Conservation (phyloP, 305 asterid genomes). For the Rubia tinctorum region DNA sequence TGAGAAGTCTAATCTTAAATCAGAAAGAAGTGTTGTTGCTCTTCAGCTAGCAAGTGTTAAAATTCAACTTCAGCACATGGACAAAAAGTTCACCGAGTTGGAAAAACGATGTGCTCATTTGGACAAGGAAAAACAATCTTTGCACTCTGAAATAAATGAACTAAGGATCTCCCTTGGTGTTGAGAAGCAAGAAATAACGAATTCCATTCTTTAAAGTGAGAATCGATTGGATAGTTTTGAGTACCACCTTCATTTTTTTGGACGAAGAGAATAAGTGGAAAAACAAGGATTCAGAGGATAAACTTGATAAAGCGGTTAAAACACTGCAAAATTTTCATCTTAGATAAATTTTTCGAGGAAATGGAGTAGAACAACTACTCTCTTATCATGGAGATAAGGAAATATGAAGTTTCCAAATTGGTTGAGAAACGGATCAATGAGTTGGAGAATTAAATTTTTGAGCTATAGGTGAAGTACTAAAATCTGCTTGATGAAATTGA, state of each 20-base stretch:
- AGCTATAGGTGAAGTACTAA: constrained; percentile 88
- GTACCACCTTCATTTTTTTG: constrained; percentile 58
- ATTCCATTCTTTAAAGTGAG: constrained; percentile 44
- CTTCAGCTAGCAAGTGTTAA: constrained; percentile 63
- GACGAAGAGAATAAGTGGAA: constrained; percentile 67
- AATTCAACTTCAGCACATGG: constrained; percentile 51
- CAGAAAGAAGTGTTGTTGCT: constrained; percentile 53
- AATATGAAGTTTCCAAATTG: constrained; percentile 82
- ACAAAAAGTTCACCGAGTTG: constrained; percentile 54
- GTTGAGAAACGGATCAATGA: constrained; percentile 78
- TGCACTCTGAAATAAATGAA: constrained; percentile 54
- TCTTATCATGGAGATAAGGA: constrained; percentile 69
- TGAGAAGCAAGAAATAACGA: constrained; percentile 74
- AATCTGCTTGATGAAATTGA: constrained; percentile 64
- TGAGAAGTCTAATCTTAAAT: constrained; percentile 65
- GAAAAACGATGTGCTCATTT: constrained; percentile 63
- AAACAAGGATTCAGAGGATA: constrained; percentile 77
- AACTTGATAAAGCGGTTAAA: constrained; percentile 65
- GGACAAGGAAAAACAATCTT: constrained; percentile 61
- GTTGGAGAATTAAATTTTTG: constrained; percentile 75
- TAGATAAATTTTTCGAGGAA: constrained; percentile 84
- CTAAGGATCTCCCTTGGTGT: constrained; percentile 47
- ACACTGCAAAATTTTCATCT: constrained; percentile 76
- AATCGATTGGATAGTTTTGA: constrained; percentile 53
- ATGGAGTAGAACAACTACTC: constrained; percentile 83